Percentiles rank a stretch among this genome's conserved stretches.
These are phyloP conservation scores for Cymbidium sinense DNA, from an alignment of 106 monocot species.

Conservation along the genomic window DNA sequence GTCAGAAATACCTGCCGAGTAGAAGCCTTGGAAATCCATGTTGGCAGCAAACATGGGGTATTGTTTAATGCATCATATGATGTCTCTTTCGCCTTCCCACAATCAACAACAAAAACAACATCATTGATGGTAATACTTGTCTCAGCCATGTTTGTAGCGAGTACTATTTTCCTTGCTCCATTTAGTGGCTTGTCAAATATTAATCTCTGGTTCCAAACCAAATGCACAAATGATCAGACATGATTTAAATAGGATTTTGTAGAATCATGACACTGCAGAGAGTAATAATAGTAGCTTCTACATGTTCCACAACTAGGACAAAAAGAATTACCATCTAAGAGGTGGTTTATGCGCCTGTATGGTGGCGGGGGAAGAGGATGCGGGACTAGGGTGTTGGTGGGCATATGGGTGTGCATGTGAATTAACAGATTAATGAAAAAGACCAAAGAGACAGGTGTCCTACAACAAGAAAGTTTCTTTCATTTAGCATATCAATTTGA, in stretches of 20 bases:
- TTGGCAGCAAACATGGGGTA: conserved; percentile 97
- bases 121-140: conserved; percentile 99
- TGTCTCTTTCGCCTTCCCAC: conserved; percentile 99
- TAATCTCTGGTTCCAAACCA: conserved; percentile 62
- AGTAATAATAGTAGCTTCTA: background rate
- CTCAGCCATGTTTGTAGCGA: conserved; percentile 98
- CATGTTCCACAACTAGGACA: background rate
- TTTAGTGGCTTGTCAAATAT: conserved; percentile 89
- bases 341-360: background rate
- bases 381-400: background rate
- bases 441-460: background rate
- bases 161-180: conserved; percentile 92
- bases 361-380: background rate
- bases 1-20: conserved; percentile 70
- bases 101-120: conserved; percentile 98
- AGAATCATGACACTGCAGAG: background rate
- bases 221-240: background rate
- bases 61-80: conserved; percentile 99
- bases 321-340: background rate
- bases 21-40: conserved; percentile 99
- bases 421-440: background rate
- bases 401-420: background rate
- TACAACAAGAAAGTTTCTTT: background rate
- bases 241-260: background rate
- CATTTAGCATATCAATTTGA: background rate